Percentiles rank a stretch among this genome's conserved stretches.
These are phyloP conservation scores for Croton laevigatus DNA, from an alignment of 441 rosid genomes.

Conservation along the genomic window DNA sequence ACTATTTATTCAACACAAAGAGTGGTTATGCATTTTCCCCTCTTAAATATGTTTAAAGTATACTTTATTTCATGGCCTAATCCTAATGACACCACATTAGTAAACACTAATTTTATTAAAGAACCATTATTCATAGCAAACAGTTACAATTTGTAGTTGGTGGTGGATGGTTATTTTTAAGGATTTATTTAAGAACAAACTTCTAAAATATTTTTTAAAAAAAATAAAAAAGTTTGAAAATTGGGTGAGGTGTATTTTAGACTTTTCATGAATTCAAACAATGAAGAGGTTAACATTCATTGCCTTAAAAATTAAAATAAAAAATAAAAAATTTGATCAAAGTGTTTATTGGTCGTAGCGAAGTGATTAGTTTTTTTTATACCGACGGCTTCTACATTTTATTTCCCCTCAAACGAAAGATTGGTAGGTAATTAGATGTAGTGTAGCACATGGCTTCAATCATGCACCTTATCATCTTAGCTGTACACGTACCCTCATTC, in stretches of 20 bases:
- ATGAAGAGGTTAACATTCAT: too few relatives aligned
- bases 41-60: not conserved
- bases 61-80: not conserved
- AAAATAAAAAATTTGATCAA: not conserved
- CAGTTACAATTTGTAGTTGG: not conserved
- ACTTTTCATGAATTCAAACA: not conserved
- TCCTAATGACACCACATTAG: not conserved
- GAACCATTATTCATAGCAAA: not conserved
- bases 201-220: too few relatives aligned
- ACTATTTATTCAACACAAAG: not conserved
- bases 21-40: not conserved
- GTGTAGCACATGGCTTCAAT: constrained; percentile 22
- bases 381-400: constrained; percentile 17
- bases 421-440: not conserved
- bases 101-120: not conserved
- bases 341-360: constrained; percentile 19
- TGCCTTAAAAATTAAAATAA: too few relatives aligned
- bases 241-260: not conserved
- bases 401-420: not conserved
- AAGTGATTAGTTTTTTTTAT: constrained; percentile 8
- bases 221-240: not conserved
- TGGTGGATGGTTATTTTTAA: not conserved
- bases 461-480: constrained; percentile 26
- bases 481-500: constrained; percentile 23
- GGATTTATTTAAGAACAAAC: not conserved